Percentiles rank a stretch among this genome's conserved stretches.
Conservation (phyloP, 495 filamentous ascomycete species). For the Podospora didyma region DNA sequence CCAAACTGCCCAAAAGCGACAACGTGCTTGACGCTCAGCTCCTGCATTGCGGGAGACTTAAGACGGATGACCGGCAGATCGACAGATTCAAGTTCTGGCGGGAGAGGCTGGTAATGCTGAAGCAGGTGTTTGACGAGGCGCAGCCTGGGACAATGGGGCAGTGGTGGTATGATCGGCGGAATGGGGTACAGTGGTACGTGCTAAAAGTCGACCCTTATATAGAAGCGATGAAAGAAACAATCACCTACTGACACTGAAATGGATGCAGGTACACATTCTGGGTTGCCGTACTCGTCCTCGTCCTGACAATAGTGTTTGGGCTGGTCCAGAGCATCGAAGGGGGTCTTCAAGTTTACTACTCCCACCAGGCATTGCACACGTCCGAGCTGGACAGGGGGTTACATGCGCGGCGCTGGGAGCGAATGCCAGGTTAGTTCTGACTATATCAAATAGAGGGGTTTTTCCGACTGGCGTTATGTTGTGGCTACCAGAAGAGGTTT, state of each 20-base stretch:
- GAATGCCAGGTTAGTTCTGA: too few species aligned
- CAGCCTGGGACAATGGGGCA: conserved; percentile 41
- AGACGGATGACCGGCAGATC: conserved; percentile 16
- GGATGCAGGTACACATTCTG: conserved; percentile 25
- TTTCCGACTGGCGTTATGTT: too few species aligned
- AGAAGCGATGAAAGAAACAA: neutral
- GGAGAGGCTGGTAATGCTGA: conserved; percentile 48
- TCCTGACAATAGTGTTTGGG: conserved; percentile 49
- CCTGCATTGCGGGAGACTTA: neutral
- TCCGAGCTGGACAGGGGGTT: too few species aligned
- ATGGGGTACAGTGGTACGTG: conserved; percentile 49
- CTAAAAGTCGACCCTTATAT: neutral
- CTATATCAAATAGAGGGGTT: too few species aligned
- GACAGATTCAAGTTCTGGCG: conserved; percentile 46
- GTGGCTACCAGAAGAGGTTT: too few species aligned
- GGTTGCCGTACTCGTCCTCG: conserved; percentile 33
- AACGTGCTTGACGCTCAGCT: neutral
- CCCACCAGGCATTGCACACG: neutral
- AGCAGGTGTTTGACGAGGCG: conserved; percentile 48
- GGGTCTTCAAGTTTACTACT: conserved; percentile 32
- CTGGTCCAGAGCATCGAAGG: conserved; percentile 47
- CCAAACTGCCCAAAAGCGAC: conserved; percentile 10
- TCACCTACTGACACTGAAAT: too few species aligned
- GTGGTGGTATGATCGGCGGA: conserved; percentile 51
- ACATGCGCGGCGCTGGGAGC: too few species aligned